Conservation (phyloP, 2,329 filamentous ascomycete genomes). For the Aspergillus intermedius region DNA sequence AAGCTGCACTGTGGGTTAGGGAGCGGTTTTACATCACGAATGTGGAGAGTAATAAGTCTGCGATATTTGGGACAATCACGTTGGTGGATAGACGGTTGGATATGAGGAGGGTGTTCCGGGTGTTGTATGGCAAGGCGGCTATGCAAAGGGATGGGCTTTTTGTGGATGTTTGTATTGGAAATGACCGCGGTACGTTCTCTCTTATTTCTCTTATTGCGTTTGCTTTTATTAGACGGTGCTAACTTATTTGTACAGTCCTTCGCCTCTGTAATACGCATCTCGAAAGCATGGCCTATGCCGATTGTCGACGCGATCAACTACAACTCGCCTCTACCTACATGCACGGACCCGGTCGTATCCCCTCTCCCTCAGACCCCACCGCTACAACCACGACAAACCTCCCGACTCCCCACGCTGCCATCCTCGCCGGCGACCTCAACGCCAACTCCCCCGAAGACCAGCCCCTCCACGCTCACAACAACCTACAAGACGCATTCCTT, state of each 20-base stretch:
- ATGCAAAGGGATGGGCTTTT: conserved; percentile 53
- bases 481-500: conserved; percentile 49
- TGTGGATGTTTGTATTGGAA: conserved; percentile 38
- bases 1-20: conserved; percentile 42
- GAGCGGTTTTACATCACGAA: conserved; percentile 47
- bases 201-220: too few species aligned
- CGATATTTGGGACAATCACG: conserved; percentile 48
- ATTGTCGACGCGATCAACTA: conserved; percentile 46
- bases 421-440: conserved; percentile 53
- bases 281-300: conserved; percentile 47
- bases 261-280: conserved; percentile 54
- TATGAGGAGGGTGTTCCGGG: conserved; percentile 44
- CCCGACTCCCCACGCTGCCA: conserved; percentile 31
- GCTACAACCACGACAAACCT: conserved; percentile 7
- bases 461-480: conserved; percentile 42
- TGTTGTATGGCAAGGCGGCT: conserved; percentile 43
- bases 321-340: conserved; percentile 40
- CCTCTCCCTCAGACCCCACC: neutral
- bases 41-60: conserved; percentile 31
- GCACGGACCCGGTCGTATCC: conserved; percentile 16
- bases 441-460: conserved; percentile 51
- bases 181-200: neutral
- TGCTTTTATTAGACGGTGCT: too few species aligned
- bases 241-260: conserved; percentile 19
- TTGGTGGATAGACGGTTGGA: conserved; percentile 45